These are phyloP conservation scores for Clavispora vitiphila DNA, from an alignment of 805 yeast genomes.

Conservation along the genomic window DNA sequence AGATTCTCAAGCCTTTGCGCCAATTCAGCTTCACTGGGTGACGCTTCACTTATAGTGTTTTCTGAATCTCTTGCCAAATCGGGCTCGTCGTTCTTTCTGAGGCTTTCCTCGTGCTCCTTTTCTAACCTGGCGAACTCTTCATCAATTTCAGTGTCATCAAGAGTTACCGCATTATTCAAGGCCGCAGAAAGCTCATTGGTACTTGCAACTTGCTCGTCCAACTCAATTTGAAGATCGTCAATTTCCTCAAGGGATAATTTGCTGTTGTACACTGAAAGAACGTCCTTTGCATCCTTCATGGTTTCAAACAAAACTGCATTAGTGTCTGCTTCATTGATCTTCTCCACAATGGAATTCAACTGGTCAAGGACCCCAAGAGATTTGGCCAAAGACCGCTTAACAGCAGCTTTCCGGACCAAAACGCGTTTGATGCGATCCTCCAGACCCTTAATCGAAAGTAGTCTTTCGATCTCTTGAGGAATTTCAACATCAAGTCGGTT, in stretches of 20 bases:
- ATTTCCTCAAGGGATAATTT: conserved; percentile 23
- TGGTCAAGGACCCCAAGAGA: conserved; percentile 16
- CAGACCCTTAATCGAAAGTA: conserved; percentile 13
- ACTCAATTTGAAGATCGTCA: conserved; percentile 22
- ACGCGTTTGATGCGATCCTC: conserved; percentile 16
- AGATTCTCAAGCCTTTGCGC: not conserved
- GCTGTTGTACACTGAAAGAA: conserved; percentile 25
- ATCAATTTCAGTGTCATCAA: conserved; percentile 25
- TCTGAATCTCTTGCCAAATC: not conserved
- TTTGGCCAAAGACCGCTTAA: conserved; percentile 15
- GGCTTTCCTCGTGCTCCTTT: conserved; percentile 10
- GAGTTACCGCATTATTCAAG: conserved; percentile 10
- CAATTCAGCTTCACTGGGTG: not conserved
- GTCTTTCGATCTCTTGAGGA: conserved; percentile 10
- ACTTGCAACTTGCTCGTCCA: conserved; percentile 26
- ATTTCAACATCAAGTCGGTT: conserved; percentile 15
- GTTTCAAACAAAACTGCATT: conserved; percentile 23
- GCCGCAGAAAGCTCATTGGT: conserved; percentile 26
- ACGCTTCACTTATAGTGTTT: not conserved
- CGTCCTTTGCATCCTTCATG: conserved; percentile 21
- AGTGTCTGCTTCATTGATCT: conserved; percentile 32
- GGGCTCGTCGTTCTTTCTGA: not conserved
- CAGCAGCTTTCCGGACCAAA: conserved; percentile 12
- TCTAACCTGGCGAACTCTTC: conserved; percentile 24
- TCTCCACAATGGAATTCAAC: conserved; percentile 20